These are phyloP conservation scores for Russula lepida DNA, from an alignment of 768 basidiomycete species.

Conservation along the genomic window DNA sequence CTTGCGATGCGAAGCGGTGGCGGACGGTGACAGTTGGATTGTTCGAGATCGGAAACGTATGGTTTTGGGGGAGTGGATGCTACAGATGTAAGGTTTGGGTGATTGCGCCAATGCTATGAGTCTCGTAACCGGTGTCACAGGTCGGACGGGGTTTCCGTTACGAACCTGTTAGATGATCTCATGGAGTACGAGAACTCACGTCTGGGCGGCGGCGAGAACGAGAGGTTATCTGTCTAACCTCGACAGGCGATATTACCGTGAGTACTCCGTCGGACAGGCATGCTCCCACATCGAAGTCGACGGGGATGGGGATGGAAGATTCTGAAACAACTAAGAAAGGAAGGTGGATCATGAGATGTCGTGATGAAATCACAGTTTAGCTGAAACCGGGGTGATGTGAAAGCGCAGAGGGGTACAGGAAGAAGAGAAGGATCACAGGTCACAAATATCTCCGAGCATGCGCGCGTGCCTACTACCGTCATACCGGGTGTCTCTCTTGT, in stretches of 20 bases:
- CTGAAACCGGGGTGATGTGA: constrained; percentile 8
- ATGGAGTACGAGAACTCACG: background rate
- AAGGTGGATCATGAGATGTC: constrained; percentile 7
- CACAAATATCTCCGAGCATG: constrained; percentile 6
- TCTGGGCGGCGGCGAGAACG: background rate
- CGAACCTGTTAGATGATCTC: background rate
- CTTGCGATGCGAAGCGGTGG: background rate
- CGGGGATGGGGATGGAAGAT: background rate
- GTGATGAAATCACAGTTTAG: constrained; percentile 1
- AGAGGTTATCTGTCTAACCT: constrained; percentile 1
- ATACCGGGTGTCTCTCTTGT: background rate
- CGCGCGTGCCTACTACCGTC: background rate
- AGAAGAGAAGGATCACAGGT: background rate
- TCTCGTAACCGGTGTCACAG: background rate
- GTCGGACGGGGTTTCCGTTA: background rate
- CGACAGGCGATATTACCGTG: constrained; percentile 16
- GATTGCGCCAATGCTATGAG: background rate
- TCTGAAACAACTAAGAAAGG: constrained; percentile 16
- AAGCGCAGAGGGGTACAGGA: background rate
- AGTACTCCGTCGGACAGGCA: background rate
- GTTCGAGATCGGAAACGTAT: background rate
- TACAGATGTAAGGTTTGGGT: background rate
- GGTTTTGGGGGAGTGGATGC: background rate
- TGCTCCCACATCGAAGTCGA: constrained; percentile 2
- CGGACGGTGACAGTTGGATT: background rate